Conservation (phyloP, 345 rosid genomes). For the Corymbia maculata region DNA sequence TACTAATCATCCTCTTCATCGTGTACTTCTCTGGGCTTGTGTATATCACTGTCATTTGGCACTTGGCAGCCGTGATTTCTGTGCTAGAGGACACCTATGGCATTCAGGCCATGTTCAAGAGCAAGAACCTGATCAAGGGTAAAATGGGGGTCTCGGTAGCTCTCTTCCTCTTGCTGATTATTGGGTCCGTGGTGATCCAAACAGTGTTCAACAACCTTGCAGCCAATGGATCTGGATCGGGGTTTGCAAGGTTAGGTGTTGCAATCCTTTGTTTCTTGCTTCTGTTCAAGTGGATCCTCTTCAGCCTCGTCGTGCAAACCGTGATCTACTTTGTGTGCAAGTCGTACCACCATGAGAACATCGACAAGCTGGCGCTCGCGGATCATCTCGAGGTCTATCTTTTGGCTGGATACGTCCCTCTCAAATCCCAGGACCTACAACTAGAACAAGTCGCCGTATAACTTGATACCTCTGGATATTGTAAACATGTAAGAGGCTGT, state of each 20-base stretch:
- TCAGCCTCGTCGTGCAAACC: constrained; percentile 30
- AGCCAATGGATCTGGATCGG: background rate
- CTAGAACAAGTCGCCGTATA: constrained; percentile 1
- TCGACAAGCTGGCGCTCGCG: constrained; percentile 38
- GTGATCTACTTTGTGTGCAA: constrained; percentile 54
- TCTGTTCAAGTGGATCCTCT: constrained; percentile 14
- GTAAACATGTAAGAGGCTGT: background rate
- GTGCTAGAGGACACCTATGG: constrained; percentile 44
- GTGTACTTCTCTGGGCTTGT: constrained; percentile 15
- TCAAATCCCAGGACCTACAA: constrained; percentile 44
- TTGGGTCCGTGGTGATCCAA: background rate
- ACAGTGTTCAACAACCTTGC: background rate
- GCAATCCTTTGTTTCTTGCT: constrained; percentile 24
- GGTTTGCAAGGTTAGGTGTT: constrained; percentile 6
- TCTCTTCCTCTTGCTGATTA: constrained; percentile 11
- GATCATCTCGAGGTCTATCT: constrained; percentile 47
- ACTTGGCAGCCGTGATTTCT: constrained; percentile 39
- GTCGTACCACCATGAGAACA: constrained; percentile 37
- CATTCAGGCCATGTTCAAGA: constrained; percentile 31
- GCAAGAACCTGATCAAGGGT: constrained; percentile 26
- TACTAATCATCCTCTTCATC: background rate
- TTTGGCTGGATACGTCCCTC: constrained; percentile 34
- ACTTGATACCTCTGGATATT: background rate
- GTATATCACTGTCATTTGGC: constrained; percentile 34
- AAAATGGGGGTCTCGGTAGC: constrained; percentile 16